A percentile compares a stretch with the other conserved stretches of the same genome.
Evolutionary conservation across 306 rosid genomes (phyloP).

Genomic region (Fragaria nilgerrensis): DNA sequence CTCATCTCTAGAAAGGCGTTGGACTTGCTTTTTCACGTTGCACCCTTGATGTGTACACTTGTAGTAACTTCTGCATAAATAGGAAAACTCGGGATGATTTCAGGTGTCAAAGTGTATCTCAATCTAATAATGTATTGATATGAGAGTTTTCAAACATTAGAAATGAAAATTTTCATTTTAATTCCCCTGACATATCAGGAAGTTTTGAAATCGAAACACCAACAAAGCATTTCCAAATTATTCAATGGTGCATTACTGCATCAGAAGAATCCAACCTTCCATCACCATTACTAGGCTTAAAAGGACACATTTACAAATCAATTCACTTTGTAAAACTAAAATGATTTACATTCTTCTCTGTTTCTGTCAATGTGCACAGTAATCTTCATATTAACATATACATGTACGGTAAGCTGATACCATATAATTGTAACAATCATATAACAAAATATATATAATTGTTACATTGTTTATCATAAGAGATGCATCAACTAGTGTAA

Average conservation of each 20-base stretch:
- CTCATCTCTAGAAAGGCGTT: constrained; percentile 48
- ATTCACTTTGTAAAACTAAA: too few relatives aligned
- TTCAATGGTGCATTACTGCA: neutral
- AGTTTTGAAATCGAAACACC: neutral
- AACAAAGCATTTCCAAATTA: neutral
- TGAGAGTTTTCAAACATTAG: neutral
- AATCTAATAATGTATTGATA: neutral
- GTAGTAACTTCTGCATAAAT: constrained; percentile 55
- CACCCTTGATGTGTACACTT: constrained; percentile 63
- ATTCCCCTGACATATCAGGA: neutral
- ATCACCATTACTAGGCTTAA: neutral
- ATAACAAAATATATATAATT: too few relatives aligned
- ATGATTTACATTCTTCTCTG: too few relatives aligned
- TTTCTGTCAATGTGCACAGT: too few relatives aligned
- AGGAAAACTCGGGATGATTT: neutral
- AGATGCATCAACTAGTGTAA: neutral
- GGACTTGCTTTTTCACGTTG: constrained; percentile 67
- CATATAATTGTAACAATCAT: neutral
- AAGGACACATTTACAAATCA: neutral
- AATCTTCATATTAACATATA: too few relatives aligned
- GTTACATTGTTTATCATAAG: neutral
- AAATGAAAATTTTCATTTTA: neutral
- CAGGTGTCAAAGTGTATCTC: too few relatives aligned
- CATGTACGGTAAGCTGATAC: neutral
- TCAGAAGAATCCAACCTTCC: neutral